A percentile compares a stretch with the other conserved stretches of the same genome.
Evolutionary conservation across 495 filamentous ascomycete genomes (phyloP).

Genomic region (Talaromyces wortmannii): DNA sequence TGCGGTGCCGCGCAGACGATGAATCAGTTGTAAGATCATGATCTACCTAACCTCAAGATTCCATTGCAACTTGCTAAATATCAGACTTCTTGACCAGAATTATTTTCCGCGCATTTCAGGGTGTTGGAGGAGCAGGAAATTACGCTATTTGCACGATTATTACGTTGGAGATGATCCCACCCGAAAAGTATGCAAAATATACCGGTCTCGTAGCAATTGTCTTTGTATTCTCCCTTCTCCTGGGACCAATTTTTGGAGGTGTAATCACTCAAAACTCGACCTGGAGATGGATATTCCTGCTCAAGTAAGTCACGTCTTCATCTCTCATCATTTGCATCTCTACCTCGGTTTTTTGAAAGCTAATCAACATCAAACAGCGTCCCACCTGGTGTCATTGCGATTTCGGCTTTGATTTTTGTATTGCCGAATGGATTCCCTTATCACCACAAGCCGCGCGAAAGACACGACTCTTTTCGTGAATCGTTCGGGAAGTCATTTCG

Average conservation of each 20-base stretch:
- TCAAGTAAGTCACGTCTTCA: background rate
- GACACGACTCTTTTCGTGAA: no score
- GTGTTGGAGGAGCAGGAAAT: background rate
- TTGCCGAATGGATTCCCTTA: no score
- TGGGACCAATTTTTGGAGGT: conserved; percentile 22
- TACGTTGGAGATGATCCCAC: background rate
- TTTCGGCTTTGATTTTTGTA: no score
- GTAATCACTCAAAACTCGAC: conserved; percentile 12
- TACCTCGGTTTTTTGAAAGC: background rate
- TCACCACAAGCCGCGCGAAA: no score
- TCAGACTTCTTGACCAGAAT: conserved; percentile 1
- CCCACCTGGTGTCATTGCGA: no score
- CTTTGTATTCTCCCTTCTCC: background rate
- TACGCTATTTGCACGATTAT: background rate
- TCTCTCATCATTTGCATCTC: background rate
- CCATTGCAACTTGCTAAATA: background rate
- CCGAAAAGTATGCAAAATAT: background rate
- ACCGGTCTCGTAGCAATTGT: background rate
- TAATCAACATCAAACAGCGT: no score
- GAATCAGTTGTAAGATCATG: conserved; percentile 9
- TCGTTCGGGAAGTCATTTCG: no score
- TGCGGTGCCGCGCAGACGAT: conserved; percentile 15
- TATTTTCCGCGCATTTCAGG: conserved; percentile 9
- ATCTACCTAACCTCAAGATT: background rate
- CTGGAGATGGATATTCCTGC: conserved; percentile 27